Percentiles rank a stretch among this genome's conserved stretches.
Conservation (phyloP, 2,329 filamentous ascomycete genomes). For the Stemphylium vesicarium region DNA sequence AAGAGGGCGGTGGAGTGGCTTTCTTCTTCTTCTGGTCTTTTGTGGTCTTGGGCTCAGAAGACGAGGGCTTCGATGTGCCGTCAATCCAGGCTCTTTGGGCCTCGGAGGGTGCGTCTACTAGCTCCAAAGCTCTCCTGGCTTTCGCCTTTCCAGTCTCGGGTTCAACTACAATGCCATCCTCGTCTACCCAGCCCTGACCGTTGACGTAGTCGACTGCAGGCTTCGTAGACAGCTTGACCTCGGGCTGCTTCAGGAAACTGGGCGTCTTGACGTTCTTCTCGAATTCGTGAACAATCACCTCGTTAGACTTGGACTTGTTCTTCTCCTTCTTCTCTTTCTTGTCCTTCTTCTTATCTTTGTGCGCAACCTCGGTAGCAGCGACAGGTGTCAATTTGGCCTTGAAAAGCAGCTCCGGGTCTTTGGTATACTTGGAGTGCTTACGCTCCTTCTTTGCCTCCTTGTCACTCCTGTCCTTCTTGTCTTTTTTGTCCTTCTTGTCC, state of each 20-base stretch:
- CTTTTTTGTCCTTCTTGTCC: conserved; percentile 57
- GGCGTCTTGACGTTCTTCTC: conserved; percentile 82
- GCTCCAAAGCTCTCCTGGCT: conserved; percentile 40
- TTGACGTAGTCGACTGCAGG: conserved; percentile 74
- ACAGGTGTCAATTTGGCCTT: conserved; percentile 73
- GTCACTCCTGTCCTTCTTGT: conserved; percentile 53
- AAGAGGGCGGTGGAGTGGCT: conserved; percentile 31
- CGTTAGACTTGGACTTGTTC: conserved; percentile 57
- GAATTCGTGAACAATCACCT: conserved; percentile 85
- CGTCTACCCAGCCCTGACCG: conserved; percentile 87
- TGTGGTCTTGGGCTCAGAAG: conserved; percentile 21
- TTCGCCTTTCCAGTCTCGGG: conserved; percentile 49
- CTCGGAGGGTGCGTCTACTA: conserved; percentile 37
- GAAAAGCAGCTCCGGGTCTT: conserved; percentile 81
- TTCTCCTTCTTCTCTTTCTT: conserved; percentile 67
- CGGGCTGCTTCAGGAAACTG: conserved; percentile 73
- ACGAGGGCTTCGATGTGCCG: conserved; percentile 23
- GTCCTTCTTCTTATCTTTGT: conserved; percentile 53
- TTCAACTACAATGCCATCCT: conserved; percentile 77
- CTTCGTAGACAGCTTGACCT: conserved; percentile 53
- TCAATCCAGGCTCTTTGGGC: conserved; percentile 28
- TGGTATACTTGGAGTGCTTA: conserved; percentile 78
- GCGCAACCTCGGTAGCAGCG: conserved; percentile 43
- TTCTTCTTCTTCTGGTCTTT: conserved; percentile 32
- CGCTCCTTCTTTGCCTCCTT: conserved; percentile 64